Evolutionary conservation across 257 asterid species (phyloP).

Genomic region (Forsythia viridissima): DNA sequence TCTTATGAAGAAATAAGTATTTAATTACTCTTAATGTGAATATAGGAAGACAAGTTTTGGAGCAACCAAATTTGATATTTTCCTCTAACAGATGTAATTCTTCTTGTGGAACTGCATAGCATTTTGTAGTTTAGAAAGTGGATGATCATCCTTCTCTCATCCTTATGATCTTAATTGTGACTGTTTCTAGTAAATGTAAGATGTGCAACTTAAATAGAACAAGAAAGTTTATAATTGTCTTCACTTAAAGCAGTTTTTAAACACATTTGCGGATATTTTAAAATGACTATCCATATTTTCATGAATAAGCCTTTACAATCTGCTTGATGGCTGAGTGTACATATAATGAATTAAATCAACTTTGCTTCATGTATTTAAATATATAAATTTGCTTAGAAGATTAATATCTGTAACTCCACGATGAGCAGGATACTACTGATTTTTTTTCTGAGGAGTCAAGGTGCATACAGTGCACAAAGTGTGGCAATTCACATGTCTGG

Average conservation of each 20-base stretch:
- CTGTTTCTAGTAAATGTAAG: not conserved
- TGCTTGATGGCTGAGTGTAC: not conserved
- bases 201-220: not conserved
- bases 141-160: not conserved
- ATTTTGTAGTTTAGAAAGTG: not conserved
- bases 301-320: not conserved
- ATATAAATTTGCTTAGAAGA: slow-evolving; percentile 1
- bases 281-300: not conserved
- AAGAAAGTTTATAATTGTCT: not conserved
- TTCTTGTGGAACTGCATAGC: not conserved
- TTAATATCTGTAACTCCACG: slow-evolving; percentile 19
- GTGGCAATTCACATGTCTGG: slow-evolving; percentile 95
- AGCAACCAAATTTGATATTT: not conserved
- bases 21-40: not conserved
- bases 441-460: slow-evolving; percentile 89
- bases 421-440: slow-evolving; percentile 67
- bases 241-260: not conserved
- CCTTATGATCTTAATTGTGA: not conserved
- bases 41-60: not conserved
- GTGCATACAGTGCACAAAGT: slow-evolving; percentile 95
- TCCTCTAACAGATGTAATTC: not conserved
- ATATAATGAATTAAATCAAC: not conserved
- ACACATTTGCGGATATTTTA: not conserved
- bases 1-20: not conserved
- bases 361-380: not conserved